These are phyloP conservation scores for Linum trigynum DNA, from an alignment of 345 rosid genomes.

Conservation along the genomic window DNA sequence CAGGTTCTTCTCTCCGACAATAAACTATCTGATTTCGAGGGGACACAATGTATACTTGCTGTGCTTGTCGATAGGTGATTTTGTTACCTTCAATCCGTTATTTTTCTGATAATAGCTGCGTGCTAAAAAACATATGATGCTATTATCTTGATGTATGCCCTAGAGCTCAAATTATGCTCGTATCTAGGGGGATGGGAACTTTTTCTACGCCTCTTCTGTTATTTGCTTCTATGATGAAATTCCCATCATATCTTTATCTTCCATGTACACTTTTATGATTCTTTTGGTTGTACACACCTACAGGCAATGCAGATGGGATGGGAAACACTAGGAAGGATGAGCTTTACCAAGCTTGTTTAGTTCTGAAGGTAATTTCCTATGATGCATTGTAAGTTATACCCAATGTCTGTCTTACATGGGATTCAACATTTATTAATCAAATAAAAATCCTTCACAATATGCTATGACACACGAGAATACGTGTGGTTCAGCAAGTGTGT, in stretches of 20 bases:
- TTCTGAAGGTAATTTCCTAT: slow-evolving; percentile 40
- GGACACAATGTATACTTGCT: slow-evolving; percentile 57
- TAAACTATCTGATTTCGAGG: slow-evolving; percentile 52
- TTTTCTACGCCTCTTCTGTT: too few relatives aligned
- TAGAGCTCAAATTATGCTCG: background rate
- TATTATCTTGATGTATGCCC: background rate
- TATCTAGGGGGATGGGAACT: background rate
- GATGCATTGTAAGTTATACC: background rate
- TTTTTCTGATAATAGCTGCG: background rate
- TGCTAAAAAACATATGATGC: background rate
- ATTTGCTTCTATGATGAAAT: too few relatives aligned
- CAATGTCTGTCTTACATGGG: background rate
- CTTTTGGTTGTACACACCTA: background rate
- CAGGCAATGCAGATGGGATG: slow-evolving; percentile 75
- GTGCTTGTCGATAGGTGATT: slow-evolving; percentile 71
- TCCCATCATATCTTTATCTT: too few relatives aligned
- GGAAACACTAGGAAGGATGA: slow-evolving; percentile 61
- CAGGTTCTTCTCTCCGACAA: slow-evolving; percentile 93
- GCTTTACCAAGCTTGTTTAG: slow-evolving; percentile 59
- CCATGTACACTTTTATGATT: background rate
- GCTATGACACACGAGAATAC: background rate
- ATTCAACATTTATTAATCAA: background rate
- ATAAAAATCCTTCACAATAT: background rate
- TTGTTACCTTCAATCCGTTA: slow-evolving; percentile 7
- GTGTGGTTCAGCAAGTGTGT: background rate